Evolutionary conservation across 2,329 filamentous ascomycete species (phyloP), one percentile per base, ranked within the genome.

Genomic region (Mycosphaerella sp.): DNA sequence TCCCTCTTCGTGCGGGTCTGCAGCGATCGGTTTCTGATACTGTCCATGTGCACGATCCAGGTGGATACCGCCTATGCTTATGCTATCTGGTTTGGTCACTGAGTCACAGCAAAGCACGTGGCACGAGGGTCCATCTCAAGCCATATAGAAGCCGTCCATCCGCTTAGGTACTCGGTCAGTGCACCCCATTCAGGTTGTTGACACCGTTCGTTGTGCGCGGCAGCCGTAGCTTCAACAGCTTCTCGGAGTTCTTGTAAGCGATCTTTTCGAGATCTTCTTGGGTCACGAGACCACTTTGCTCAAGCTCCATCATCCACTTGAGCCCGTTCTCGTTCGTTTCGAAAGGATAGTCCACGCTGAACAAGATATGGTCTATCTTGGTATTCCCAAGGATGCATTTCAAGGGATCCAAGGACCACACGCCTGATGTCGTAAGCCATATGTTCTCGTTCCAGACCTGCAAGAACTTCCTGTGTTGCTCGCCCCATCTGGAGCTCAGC

Each of bases 271-370:
- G 64, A 49, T 78, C 71, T 50, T 78, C 72, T 39, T 68, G 62
- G 2, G 64, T 73, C 34, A 82, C 70, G 61, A 81, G 57, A 0
- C 76, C 76, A 55, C 76, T 79, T 46, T 67, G 55, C 52, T 73
- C 68, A 35, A 82, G 63, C 58, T 77, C 73, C 52, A 73, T 60
- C 14, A 81, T 64, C 63, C 75, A 83, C 27, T 65, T 66, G 48
- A 72, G 61, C 0, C 79, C 80, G 12, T 73, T 72, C 51, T 75
- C 71, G 48, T 75, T 81, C 47, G 63, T 68, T 48, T 70, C 70
- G 49, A 81, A 82, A 0, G 79, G 80, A 59, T 81, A 81, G 59
- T 82, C 79, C 6, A 82, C 74, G 55, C 76, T 80, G 59, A 77
- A 82, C 61, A 82, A 50, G 4, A 82, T 72, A 25, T 70, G 71